Percentiles rank a stretch among this genome's conserved stretches.
Conservation (phyloP, 441 rosid genomes). For the Eruca vesicaria region DNA sequence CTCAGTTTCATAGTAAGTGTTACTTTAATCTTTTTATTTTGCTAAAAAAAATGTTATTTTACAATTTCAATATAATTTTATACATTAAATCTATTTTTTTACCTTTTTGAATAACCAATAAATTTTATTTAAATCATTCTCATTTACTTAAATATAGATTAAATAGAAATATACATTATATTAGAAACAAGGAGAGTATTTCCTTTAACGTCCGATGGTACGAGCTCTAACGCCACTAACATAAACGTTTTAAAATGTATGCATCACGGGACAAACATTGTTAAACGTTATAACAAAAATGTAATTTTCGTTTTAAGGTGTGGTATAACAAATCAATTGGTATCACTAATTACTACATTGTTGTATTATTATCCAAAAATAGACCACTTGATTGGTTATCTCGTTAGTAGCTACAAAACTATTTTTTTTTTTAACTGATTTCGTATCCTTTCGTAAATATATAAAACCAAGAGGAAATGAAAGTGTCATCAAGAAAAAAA, state of each 20-base stretch:
- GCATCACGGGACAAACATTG: background rate
- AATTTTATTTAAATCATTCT: no score
- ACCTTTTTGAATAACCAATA: no score
- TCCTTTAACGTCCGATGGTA: background rate
- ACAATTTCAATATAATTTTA: no score
- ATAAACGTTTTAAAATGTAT: background rate
- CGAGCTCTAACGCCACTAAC: background rate
- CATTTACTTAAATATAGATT: no score
- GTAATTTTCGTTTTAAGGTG: background rate
- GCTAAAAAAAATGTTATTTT: no score
- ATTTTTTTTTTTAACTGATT: no score
- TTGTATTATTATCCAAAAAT: constrained; percentile 10
- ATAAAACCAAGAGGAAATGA: background rate
- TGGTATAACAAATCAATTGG: constrained; percentile 12
- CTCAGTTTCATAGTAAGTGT: no score
- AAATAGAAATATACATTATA: no score
- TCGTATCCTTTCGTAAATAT: constrained; percentile 7
- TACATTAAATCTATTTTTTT: no score
- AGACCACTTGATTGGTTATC: constrained; percentile 21
- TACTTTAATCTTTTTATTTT: no score
- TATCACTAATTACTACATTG: constrained; percentile 20
- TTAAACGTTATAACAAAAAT: constrained; percentile 27
- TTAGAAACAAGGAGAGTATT: no score
- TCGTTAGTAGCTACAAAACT: constrained; percentile 30
- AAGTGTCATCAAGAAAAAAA: constrained; percentile 7